phyloP scores from a whole-genome alignment of 495 filamentous ascomycete species.

The Bombardia bombarda region DNA sequence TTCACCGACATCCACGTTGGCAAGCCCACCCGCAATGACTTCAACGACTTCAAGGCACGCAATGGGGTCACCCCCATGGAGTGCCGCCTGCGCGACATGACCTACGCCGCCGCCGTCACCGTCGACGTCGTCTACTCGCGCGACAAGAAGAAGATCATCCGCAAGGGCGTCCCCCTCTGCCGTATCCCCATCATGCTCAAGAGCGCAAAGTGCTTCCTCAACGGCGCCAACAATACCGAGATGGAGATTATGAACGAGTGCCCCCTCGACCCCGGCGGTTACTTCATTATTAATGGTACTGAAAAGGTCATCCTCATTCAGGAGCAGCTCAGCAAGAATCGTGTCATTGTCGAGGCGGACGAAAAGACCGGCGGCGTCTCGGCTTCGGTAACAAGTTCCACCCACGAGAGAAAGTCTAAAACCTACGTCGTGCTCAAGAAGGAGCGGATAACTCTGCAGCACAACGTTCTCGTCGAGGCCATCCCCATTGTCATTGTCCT shows the following conservation, averaged over 20 bases:
- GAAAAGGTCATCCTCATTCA: conserved; percentile 98
- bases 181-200: conserved; percentile 94
- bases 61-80: conserved; percentile 81
- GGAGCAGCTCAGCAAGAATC: conserved; percentile 96
- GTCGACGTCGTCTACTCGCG: conserved; percentile 84
- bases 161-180: conserved; percentile 69
- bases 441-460: conserved; percentile 77
- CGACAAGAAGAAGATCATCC: conserved; percentile 60
- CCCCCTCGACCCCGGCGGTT: conserved; percentile 90
- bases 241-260: conserved; percentile 91
- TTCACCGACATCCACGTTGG: conserved; percentile 84
- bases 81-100: conserved; percentile 89
- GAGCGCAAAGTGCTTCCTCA: conserved; percentile 83
- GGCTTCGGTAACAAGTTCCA: conserved; percentile 96
- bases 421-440: conserved; percentile 91
- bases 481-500: conserved; percentile 87
- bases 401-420: conserved; percentile 94
- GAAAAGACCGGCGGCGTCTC: conserved; percentile 85
- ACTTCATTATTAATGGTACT: conserved; percentile 79
- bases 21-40: conserved; percentile 66
- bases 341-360: conserved; percentile 92
- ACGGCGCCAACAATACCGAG: conserved; percentile 67
- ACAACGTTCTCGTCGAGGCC: conserved; percentile 87
- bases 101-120: conserved; percentile 85
- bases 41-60: conserved; percentile 48